Evolutionary conservation across 495 filamentous ascomycete species (phyloP), one percentile per base, ranked within the genome.

Genomic region (Lindgomyces ingoldianus): DNA sequence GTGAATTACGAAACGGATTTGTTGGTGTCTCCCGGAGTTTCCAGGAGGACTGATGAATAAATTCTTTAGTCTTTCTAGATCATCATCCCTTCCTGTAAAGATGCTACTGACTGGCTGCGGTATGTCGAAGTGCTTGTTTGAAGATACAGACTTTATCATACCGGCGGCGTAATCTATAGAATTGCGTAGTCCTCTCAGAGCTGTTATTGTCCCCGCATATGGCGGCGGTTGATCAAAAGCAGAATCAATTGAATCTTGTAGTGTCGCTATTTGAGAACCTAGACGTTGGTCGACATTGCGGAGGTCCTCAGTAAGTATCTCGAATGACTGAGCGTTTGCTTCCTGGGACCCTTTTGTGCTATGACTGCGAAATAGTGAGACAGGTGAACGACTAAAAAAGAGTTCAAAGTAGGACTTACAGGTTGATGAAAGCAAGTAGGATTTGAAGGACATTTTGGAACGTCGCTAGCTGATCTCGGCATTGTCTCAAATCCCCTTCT

Each of bases 71-170:
- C 45, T 27, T 11, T 59, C 46, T 24, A 69, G 27, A 12, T 44
- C 26, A 3, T 14, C 16, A 10, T 60, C 45, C 57, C 75, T 71
- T 11, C 74, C 75, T 6, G 71, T 77, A 55, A 71, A 77, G 26
- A 73, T 57, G 45, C 69, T 73, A 62, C 67, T 69, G 41, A 75
- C 70, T 16, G 62, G 65, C 46, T 76, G 68, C 45, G 74, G 74
- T 14, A 65, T 73, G 46, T 70, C 57, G 51, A 76, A 75, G 54
- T 70, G 64, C 44, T 64, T 67, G 60, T 75, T 74, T 14, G 33
- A 39, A 14, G 33, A 39, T 14, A 24, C 16, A 4, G n/a, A 47
- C n/a, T 47, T 24, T 4, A 47, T 24, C n/a, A 18, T 47, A 18
- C 24, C 22, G 8, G 14, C 16, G 14, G 24, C 12, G 24, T 26